Evolutionary conservation across 2,329 filamentous ascomycete species (phyloP).

Genomic region (Cadophora gregata): DNA sequence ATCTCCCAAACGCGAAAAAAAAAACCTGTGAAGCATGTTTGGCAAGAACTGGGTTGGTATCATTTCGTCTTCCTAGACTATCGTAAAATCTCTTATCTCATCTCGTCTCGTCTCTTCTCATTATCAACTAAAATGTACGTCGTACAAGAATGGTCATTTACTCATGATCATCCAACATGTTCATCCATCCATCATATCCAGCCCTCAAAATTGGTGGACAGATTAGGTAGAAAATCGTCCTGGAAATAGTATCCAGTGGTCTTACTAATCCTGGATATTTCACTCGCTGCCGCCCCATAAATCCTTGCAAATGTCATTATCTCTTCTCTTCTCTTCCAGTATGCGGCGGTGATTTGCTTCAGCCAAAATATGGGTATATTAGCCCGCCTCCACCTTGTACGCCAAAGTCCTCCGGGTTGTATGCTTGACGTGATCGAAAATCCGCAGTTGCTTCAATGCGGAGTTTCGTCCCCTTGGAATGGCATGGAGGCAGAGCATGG

Average conservation of each 20-base stretch:
- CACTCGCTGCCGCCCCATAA: not conserved
- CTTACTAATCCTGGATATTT: conserved; percentile 14
- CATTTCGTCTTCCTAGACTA: not conserved
- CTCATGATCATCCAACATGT: conserved; percentile 10
- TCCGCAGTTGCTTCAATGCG: conserved; percentile 3
- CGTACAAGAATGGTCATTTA: conserved; percentile 18
- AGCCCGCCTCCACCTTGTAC: not conserved
- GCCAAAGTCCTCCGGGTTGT: not conserved
- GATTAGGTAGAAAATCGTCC: conserved; percentile 7
- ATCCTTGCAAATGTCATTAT: not conserved
- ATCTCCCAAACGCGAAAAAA: not conserved
- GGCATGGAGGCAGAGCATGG: conserved; percentile 13
- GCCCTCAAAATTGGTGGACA: conserved; percentile 3
- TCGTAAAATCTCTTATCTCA: conserved; percentile 8
- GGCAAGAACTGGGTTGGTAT: not conserved
- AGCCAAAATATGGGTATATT: not conserved
- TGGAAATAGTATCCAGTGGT: conserved; percentile 6
- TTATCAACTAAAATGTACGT: conserved; percentile 13
- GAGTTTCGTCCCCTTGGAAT: not conserved
- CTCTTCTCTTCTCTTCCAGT: not conserved
- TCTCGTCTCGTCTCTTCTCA: conserved; percentile 1
- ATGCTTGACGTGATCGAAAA: conserved; percentile 10
- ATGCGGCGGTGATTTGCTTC: not conserved
- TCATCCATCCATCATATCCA: conserved; percentile 6
- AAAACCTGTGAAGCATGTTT: not conserved